Percentiles rank a stretch among this genome's conserved stretches.
Evolutionary conservation across 2,329 filamentous ascomycete genomes (phyloP).

Genomic region (Apiospora malaysiana): DNA sequence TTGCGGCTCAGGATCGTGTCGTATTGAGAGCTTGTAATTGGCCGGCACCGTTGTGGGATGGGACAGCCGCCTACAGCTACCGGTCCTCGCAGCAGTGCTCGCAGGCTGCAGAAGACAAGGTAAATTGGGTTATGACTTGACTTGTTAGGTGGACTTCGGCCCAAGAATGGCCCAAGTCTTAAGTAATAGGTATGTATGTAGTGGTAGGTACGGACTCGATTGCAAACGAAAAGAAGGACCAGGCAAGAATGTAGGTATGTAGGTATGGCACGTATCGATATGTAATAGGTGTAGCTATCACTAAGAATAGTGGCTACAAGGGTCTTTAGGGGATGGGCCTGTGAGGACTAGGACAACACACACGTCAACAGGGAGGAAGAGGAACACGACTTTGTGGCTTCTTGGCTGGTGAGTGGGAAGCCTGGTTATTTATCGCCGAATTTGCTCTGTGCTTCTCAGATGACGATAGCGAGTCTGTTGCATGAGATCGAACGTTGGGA

Average conservation of each 20-base stretch:
- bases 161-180: constrained; percentile 2
- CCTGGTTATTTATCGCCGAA: neutral
- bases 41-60: constrained; percentile 30
- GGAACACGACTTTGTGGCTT: neutral
- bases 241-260: constrained; percentile 1
- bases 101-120: constrained; percentile 4
- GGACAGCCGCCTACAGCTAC: neutral
- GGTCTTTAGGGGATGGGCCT: neutral
- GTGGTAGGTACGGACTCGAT: neutral
- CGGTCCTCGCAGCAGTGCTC: too few relatives aligned
- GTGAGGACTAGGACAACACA: neutral
- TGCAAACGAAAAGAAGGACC: neutral
- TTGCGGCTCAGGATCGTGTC: constrained; percentile 38
- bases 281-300: neutral
- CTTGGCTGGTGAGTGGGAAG: neutral
- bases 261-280: neutral
- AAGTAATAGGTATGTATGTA: neutral
- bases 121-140: neutral
- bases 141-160: neutral
- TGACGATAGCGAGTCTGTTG: constrained; percentile 1
- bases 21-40: constrained; percentile 39
- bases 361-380: neutral
- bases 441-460: neutral
- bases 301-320: neutral
- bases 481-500: constrained; percentile 1